Evolutionary conservation across 2,329 filamentous ascomycete genomes (phyloP).

Genomic region (Penicillium sclerotiorum): DNA sequence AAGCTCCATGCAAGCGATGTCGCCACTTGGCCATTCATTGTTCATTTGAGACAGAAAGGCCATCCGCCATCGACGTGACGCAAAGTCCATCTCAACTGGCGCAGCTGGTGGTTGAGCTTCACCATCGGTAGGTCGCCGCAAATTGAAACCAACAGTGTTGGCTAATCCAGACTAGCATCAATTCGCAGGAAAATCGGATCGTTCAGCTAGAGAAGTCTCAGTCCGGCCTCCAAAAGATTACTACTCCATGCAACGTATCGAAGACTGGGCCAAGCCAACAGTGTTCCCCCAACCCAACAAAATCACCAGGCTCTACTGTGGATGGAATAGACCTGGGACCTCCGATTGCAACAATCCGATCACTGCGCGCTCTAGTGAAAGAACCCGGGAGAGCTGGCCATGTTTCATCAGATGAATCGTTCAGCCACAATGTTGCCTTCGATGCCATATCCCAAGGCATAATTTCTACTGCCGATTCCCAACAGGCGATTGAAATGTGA

Average conservation of each 20-base stretch:
- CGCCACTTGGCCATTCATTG: constrained; percentile 11
- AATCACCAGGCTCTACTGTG: constrained; percentile 12
- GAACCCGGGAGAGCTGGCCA: background rate
- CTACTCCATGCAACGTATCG: no score
- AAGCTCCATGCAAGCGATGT: constrained; percentile 17
- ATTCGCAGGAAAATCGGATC: background rate
- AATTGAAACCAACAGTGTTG: no score
- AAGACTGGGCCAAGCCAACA: background rate
- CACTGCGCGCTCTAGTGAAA: constrained; percentile 11
- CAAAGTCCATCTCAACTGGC: constrained; percentile 16
- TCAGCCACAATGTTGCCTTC: background rate
- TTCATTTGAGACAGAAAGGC: constrained; percentile 16
- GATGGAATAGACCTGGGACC: constrained; percentile 22
- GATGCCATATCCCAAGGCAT: constrained; percentile 12
- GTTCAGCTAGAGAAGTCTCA: background rate
- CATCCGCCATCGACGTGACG: constrained; percentile 6
- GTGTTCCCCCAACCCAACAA: no score
- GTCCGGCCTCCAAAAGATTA: no score
- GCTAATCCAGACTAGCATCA: no score
- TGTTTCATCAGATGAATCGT: background rate
- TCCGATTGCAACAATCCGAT: constrained; percentile 25
- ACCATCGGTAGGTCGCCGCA: constrained; percentile 10
- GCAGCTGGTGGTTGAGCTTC: constrained; percentile 18
- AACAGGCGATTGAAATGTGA: constrained; percentile 10
- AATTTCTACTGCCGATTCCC: background rate